Evolutionary conservation across 768 basidiomycete species (phyloP).

Genomic region (Suillus variegatus): DNA sequence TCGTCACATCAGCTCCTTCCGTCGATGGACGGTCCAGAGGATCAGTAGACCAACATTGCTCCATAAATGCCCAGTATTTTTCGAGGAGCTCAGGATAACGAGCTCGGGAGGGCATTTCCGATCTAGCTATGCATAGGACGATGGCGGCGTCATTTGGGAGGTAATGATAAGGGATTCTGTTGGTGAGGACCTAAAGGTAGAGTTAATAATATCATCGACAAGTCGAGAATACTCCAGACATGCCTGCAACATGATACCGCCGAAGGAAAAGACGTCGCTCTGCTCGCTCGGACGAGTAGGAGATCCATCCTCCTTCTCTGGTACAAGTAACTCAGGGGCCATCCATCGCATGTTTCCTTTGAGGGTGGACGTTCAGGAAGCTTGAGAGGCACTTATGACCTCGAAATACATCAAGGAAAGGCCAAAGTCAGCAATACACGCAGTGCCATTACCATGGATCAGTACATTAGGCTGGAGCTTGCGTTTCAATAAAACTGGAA

Average conservation of each 20-base stretch:
- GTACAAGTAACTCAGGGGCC: slow-evolving; percentile 41
- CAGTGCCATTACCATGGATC: slow-evolving; percentile 31
- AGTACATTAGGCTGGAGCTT: slow-evolving; percentile 35
- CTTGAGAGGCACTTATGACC: slow-evolving; percentile 18
- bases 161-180: neutral
- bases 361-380: slow-evolving; percentile 30
- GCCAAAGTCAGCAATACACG: slow-evolving; percentile 40
- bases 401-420: slow-evolving; percentile 33
- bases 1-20: neutral
- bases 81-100: neutral
- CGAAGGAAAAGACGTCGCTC: slow-evolving; percentile 48
- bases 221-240: slow-evolving; percentile 4
- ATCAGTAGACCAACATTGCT: neutral
- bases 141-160: neutral
- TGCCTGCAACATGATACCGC: slow-evolving; percentile 34
- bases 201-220: slow-evolving; percentile 23
- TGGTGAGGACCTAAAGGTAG: neutral
- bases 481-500: neutral
- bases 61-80: neutral
- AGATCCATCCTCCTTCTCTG: slow-evolving; percentile 26
- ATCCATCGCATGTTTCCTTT: slow-evolving; percentile 42
- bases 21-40: neutral
- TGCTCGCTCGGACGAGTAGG: slow-evolving; percentile 12
- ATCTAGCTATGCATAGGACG: neutral
- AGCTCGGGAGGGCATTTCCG: neutral